A percentile compares a stretch with the other conserved stretches of the same genome.
phyloP scores from a whole-genome alignment of 805 yeast species.

The Starmerella vitae region DNA sequence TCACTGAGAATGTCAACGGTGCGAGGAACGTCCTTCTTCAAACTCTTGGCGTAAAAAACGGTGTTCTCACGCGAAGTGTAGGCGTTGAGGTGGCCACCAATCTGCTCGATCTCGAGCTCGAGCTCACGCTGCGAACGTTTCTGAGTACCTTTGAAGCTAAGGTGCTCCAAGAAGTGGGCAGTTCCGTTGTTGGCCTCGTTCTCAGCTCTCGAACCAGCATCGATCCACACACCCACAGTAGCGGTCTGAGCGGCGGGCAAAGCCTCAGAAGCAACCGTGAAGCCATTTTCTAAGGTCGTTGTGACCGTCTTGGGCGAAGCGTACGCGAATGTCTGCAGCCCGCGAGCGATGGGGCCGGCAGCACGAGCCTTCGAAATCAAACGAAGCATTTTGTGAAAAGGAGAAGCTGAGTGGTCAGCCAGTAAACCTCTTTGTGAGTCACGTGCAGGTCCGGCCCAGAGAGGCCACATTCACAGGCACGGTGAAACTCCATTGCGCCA shows the following conservation, averaged over 20 bases:
- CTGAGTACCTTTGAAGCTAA: conserved; percentile 90
- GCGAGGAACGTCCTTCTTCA: conserved; percentile 64
- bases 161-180: conserved; percentile 93
- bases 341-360: conserved; percentile 17
- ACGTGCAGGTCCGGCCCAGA: conserved; percentile 3
- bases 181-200: conserved; percentile 75
- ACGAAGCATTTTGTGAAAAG: conserved; percentile 16
- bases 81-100: conserved; percentile 97
- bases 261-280: conserved; percentile 83
- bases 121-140: conserved; percentile 65
- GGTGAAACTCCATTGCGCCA: too few species aligned
- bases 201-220: conserved; percentile 97
- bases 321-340: conserved; percentile 20
- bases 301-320: conserved; percentile 41
- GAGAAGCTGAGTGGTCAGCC: conserved; percentile 19
- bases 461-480: too few species aligned
- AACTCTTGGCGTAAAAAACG: conserved; percentile 85
- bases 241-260: conserved; percentile 86
- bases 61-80: conserved; percentile 96
- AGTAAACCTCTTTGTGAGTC: background rate
- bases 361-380: conserved; percentile 18
- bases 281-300: conserved; percentile 72
- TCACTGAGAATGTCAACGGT: conserved; percentile 83
- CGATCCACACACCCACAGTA: conserved; percentile 96
- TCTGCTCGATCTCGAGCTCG: conserved; percentile 87